phyloP scores from a whole-genome alignment of 2,329 filamentous ascomycete genomes.

The Paraphaeosphaeria minitans region DNA sequence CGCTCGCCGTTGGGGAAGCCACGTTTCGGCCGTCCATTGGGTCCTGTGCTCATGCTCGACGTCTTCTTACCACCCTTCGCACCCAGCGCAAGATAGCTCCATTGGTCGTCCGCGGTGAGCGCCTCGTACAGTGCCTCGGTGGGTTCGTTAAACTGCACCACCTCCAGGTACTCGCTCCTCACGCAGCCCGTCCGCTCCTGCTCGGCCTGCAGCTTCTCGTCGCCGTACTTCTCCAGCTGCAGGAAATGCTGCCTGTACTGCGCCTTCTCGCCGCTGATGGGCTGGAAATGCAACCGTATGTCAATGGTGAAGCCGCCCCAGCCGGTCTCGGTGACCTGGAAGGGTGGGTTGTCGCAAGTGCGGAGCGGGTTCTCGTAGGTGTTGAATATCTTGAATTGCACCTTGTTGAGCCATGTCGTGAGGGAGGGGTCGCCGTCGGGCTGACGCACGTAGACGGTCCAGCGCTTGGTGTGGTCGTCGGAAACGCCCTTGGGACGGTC shows the following conservation, averaged over 20 bases:
- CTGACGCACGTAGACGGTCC: constrained; percentile 92
- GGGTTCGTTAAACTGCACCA: constrained; percentile 96
- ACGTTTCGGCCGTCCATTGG: constrained; percentile 41
- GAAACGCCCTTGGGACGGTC: constrained; percentile 70
- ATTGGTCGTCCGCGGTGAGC: constrained; percentile 74
- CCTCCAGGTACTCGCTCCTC: constrained; percentile 83
- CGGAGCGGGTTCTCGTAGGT: constrained; percentile 91
- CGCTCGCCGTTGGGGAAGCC: constrained; percentile 44
- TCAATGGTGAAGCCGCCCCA: constrained; percentile 99
- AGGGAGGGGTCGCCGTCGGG: constrained; percentile 84
- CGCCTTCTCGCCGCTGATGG: constrained; percentile 87
- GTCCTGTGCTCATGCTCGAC: constrained; percentile 27
- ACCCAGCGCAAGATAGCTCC: constrained; percentile 49
- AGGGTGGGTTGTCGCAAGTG: constrained; percentile 74
- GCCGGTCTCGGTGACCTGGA: constrained; percentile 87
- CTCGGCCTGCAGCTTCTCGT: constrained; percentile 68
- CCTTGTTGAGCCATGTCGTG: constrained; percentile 93
- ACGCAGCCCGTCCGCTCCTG: constrained; percentile 62
- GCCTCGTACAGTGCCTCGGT: constrained; percentile 90
- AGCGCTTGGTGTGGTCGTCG: constrained; percentile 93
- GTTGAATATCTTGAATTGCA: constrained; percentile 98
- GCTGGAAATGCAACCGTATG: constrained; percentile 90
- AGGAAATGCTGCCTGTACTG: constrained; percentile 95
- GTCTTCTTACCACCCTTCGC: constrained; percentile 52
- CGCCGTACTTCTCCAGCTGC: constrained; percentile 86